Evolutionary conservation across 2,329 filamentous ascomycete species (phyloP).

Genomic region (Cladosporium sp.): DNA sequence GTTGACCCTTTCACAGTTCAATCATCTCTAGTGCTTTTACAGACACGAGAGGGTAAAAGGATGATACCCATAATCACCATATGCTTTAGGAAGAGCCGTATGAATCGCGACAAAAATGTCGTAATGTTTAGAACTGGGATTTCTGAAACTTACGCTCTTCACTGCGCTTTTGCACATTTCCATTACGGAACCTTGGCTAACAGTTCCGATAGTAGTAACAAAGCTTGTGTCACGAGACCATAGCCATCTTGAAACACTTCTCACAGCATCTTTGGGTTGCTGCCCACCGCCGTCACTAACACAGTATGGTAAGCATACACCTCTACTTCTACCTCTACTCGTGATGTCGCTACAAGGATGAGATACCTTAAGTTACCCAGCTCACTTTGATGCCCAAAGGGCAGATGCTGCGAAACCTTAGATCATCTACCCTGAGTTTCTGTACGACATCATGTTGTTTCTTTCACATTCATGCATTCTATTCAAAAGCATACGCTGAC

Average conservation of each 20-base stretch:
- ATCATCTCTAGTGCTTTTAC: neutral
- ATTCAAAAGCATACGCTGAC: neutral
- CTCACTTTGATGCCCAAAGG: constrained; percentile 8
- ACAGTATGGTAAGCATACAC: neutral
- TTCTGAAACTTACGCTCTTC: constrained; percentile 28
- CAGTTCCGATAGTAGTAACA: neutral
- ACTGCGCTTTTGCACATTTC: neutral
- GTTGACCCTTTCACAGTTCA: constrained; percentile 6
- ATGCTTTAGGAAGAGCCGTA: constrained; percentile 50
- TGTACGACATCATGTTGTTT: neutral
- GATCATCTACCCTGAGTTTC: constrained; percentile 4
- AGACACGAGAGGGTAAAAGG: constrained; percentile 22
- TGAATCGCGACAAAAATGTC: constrained; percentile 47
- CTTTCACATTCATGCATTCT: neutral
- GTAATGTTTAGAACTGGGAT: constrained; percentile 49
- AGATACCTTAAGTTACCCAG: constrained; percentile 7
- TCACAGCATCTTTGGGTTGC: neutral
- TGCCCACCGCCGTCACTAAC: neutral
- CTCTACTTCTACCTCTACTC: neutral
- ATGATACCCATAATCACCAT: constrained; percentile 34
- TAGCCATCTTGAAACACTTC: neutral
- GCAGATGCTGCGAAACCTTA: constrained; percentile 7
- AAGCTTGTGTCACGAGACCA: neutral
- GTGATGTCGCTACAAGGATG: constrained; percentile 6
- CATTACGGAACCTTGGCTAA: neutral